Percentiles rank a stretch among this genome's conserved stretches.
These are phyloP conservation scores for Fusarium proliferatum DNA, from an alignment of 2,329 filamentous ascomycete genomes.

Conservation along the genomic window DNA sequence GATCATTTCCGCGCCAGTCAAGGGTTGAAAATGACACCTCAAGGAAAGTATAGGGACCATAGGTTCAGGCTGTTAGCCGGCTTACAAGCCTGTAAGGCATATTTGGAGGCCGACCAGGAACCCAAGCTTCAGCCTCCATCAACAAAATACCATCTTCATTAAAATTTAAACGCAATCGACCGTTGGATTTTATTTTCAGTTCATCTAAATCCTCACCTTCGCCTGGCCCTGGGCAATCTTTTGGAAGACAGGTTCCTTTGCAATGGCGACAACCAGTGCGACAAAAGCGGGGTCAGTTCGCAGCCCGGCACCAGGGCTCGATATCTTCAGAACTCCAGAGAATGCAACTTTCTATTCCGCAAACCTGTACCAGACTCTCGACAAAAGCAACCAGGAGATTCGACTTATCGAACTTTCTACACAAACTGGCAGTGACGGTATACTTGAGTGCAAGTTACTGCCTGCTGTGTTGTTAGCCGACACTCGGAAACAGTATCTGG, in stretches of 20 bases:
- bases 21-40: too few species aligned
- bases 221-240: not conserved
- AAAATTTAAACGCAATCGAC: too few species aligned
- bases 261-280: accelerated
- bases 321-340: not conserved
- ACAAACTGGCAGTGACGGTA: not conserved
- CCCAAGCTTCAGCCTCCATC: too few species aligned
- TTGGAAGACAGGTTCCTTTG: accelerated
- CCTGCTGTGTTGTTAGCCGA: accelerated
- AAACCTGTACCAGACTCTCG: accelerated
- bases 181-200: too few species aligned
- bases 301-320: accelerated
- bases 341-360: accelerated
- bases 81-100: too few species aligned
- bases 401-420: not conserved
- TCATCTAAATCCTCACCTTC: too few species aligned
- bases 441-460: accelerated
- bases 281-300: accelerated
- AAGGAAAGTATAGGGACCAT: too few species aligned
- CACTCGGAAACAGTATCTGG: accelerated
- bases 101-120: too few species aligned
- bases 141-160: too few species aligned
- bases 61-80: too few species aligned
- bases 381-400: accelerated
- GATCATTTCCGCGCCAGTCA: too few species aligned